These are phyloP conservation scores for Penicillium sp. DNA, from an alignment of 2,329 filamentous ascomycete species.

Conservation along the genomic window DNA sequence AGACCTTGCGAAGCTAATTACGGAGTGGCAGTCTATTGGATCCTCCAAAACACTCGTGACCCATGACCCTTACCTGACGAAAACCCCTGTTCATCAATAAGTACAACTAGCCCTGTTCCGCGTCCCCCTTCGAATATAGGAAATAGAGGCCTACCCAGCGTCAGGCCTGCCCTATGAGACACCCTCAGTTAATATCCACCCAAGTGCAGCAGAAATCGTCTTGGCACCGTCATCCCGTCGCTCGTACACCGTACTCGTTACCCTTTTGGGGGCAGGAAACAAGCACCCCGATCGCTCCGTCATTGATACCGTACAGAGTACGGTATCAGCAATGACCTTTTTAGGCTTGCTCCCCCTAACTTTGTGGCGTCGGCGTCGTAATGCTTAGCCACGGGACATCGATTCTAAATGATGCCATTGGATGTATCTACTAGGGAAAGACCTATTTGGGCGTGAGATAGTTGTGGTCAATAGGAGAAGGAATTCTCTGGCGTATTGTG, in stretches of 20 bases:
- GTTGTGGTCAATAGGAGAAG: background rate
- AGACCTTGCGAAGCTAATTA: background rate
- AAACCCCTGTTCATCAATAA: background rate
- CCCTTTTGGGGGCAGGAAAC: conserved; percentile 1
- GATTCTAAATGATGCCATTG: background rate
- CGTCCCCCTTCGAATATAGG: background rate
- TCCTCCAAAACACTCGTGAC: background rate
- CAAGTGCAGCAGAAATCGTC: background rate
- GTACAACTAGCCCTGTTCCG: background rate
- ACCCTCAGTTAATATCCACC: background rate
- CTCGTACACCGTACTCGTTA: conserved; percentile 4
- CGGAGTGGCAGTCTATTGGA: background rate
- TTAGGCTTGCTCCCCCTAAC: background rate
- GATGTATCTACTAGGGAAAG: background rate
- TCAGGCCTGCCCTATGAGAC: background rate
- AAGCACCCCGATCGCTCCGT: background rate
- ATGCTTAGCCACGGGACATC: background rate
- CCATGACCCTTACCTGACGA: background rate
- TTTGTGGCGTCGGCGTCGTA: background rate
- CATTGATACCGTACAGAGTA: no score
- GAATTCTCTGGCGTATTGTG: background rate
- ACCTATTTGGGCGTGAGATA: background rate
- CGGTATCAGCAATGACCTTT: background rate
- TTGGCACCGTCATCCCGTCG: conserved; percentile 5
- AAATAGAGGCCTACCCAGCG: background rate